Conservation (phyloP, 306 rosid genomes). For the Notholithocarpus densiflorus region DNA sequence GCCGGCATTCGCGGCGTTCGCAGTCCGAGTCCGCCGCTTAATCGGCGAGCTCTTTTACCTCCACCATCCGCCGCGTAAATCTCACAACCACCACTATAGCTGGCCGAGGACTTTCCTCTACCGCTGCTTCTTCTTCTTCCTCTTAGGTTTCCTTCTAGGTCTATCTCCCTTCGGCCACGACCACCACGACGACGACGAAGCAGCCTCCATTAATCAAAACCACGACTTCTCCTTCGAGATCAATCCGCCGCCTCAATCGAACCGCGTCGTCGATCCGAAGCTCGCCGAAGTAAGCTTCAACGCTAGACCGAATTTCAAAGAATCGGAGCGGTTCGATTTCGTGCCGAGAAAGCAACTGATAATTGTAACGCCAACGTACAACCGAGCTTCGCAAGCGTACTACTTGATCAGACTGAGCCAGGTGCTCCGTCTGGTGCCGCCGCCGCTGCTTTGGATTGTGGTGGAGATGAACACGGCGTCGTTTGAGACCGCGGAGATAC, state of each 20-base stretch:
- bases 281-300: slow-evolving; percentile 6
- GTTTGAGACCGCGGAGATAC: slow-evolving; percentile 79
- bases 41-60: slow-evolving; percentile 30
- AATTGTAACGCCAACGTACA: slow-evolving; percentile 84
- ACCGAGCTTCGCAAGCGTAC: slow-evolving; percentile 65
- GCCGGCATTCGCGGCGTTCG: slow-evolving; percentile 27
- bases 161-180: slow-evolving; percentile 66
- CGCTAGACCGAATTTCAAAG: slow-evolving; percentile 22
- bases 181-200: slow-evolving; percentile 45
- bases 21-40: slow-evolving; percentile 36
- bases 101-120: slow-evolving; percentile 49
- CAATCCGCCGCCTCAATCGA: slow-evolving; percentile 44
- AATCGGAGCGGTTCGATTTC: slow-evolving; percentile 25
- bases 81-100: slow-evolving; percentile 26
- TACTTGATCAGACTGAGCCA: slow-evolving; percentile 77
- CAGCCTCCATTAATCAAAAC: slow-evolving; percentile 34
- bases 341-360: slow-evolving; percentile 78
- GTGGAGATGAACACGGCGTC: slow-evolving; percentile 82
- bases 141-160: slow-evolving; percentile 73
- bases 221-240: slow-evolving; percentile 52
- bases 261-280: slow-evolving; percentile 4
- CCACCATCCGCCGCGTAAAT: slow-evolving; percentile 42
- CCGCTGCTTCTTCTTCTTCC: slow-evolving; percentile 65
- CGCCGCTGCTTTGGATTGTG: slow-evolving; percentile 87
- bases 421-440: slow-evolving; percentile 68